Evolutionary conservation across 1,284 basidiomycete genomes (phyloP), one percentile per base, ranked within the genome.

Genomic region (Tremellales sp.): DNA sequence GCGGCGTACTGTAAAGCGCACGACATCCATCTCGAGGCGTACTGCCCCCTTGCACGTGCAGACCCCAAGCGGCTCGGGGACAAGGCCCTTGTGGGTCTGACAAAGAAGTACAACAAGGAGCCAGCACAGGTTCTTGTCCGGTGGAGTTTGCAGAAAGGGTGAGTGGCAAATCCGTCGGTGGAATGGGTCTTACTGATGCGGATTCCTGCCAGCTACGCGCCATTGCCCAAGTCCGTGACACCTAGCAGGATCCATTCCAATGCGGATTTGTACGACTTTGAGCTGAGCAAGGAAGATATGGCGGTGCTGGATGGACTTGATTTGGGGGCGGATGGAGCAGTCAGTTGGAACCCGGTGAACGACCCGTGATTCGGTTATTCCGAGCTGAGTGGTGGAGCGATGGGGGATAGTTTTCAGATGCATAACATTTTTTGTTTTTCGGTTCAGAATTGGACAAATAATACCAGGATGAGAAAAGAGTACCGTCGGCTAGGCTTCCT

Each of bases 141-240:
- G 12, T 91, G 87, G 87, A 87, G 84, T 39, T 71, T 91, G 37
- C 88, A 91, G 66, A 82, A 81, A 63, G 85, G 85, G 82, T 86
- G 57, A 41, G 80, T 70, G 18, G 13, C 12, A 25, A 25, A 39
- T 18, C 9, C 18, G 34, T 14, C 34, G 18, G 22, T 36, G 8
- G 8, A 16, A 21, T 13, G 35, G 18, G 22, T 22, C 4, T 8
- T 12, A 14, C 14, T 39, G 22, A 41, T 12, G 12, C 10, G 9
- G 12, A 26, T 42, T 54, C 34, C 35, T 38, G 2, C 19, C 37
- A 81, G 84, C 18, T 84, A 77, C 63, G 76, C 85, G 0, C 84
- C 85, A 0, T 76, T 90, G 19, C 86, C 86, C 4, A 90, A 89
- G 70, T 85, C 83, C 28, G 79, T 78, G n/a, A 83, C 77, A 0